Evolutionary conservation across 2,329 filamentous ascomycete species (phyloP).

Genomic region (Torrubiella hemipterigena): DNA sequence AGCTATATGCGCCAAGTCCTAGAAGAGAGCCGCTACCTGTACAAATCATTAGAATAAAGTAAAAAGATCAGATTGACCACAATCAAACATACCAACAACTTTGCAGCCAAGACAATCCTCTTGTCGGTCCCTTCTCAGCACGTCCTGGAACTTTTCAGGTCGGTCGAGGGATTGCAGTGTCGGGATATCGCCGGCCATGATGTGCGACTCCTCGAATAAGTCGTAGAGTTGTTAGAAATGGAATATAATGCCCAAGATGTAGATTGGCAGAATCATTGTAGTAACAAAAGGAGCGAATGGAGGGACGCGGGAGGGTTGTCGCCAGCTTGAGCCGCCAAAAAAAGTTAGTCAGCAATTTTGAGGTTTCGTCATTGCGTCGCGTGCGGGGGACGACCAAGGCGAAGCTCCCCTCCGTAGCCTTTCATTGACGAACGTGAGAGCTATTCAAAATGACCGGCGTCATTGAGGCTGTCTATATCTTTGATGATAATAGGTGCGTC

Average conservation of each 20-base stretch:
- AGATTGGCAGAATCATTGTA: background rate
- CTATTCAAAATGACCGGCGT: slow-evolving; percentile 72
- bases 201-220: background rate
- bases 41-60: slow-evolving; percentile 4
- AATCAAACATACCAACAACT: slow-evolving; percentile 47
- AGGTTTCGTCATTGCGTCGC: background rate
- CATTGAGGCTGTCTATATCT: slow-evolving; percentile 94
- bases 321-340: no score
- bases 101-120: slow-evolving; percentile 63
- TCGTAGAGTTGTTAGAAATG: no score
- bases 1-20: slow-evolving; percentile 66
- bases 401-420: no score
- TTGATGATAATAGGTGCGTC: slow-evolving; percentile 81
- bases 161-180: slow-evolving; percentile 42
- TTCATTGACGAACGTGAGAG: no score
- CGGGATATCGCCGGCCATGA: slow-evolving; percentile 25
- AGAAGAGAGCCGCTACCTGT: slow-evolving; percentile 64
- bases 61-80: slow-evolving; percentile 1
- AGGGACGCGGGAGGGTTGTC: no score
- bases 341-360: no score
- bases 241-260: background rate
- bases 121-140: slow-evolving; percentile 42
- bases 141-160: slow-evolving; percentile 48
- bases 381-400: slow-evolving; percentile 3
- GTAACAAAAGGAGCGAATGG: no score